Conservation (phyloP, 1,284 basidiomycete genomes). For the Ceratobasidium sp. region DNA sequence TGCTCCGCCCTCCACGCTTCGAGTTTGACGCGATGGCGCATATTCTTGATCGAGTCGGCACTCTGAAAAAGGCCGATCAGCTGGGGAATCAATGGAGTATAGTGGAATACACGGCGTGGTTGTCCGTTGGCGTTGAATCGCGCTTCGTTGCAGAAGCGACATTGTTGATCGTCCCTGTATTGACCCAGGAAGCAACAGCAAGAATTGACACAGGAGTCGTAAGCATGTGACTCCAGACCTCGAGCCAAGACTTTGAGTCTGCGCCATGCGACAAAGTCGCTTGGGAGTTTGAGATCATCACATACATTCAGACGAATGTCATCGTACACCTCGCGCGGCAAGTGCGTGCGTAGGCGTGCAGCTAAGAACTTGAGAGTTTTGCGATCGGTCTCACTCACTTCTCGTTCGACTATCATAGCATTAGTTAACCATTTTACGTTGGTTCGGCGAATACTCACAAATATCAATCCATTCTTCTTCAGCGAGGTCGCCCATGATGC, state of each 20-base stretch:
- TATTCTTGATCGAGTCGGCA: background rate
- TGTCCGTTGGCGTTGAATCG: background rate
- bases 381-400: background rate
- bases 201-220: conserved; percentile 12
- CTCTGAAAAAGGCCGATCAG: background rate
- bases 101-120: background rate
- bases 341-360: conserved; percentile 20
- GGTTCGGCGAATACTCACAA: background rate
- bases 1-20: background rate
- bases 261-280: conserved; percentile 30
- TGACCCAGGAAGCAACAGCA: conserved; percentile 15
- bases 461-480: conserved; percentile 24
- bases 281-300: conserved; percentile 11
- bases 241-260: conserved; percentile 14
- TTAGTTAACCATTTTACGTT: background rate
- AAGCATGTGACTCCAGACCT: background rate
- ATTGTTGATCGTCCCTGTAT: background rate
- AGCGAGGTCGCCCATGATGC: background rate
- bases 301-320: conserved; percentile 1
- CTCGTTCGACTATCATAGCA: too few species aligned
- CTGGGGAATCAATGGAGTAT: background rate
- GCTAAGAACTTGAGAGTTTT: conserved; percentile 1
- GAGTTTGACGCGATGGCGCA: background rate
- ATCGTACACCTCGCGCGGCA: conserved; percentile 9
- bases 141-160: background rate